Evolutionary conservation across 768 basidiomycete species (phyloP).

Genomic region (Mycena indigotica): DNA sequence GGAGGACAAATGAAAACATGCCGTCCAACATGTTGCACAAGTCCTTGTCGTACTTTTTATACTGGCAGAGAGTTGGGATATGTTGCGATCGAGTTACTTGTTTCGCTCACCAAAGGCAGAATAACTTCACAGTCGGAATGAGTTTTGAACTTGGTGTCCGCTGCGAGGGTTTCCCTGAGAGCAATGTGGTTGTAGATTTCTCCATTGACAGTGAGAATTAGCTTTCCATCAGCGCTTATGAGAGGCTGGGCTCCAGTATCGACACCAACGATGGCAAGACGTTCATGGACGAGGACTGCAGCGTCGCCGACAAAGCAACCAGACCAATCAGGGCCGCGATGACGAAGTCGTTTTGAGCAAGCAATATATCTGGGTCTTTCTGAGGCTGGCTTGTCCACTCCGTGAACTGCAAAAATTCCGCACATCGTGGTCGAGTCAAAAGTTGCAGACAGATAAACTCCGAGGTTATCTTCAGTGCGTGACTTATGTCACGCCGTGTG

Average conservation of each 20-base stretch:
- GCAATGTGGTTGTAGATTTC: constrained; percentile 98
- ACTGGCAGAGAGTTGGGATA: constrained; percentile 49
- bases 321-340: constrained; percentile 98
- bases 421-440: constrained; percentile 61
- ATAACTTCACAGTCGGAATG: constrained; percentile 99
- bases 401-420: constrained; percentile 87
- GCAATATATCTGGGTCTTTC: constrained; percentile 79
- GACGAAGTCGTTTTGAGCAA: constrained; percentile 85
- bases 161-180: constrained; percentile 67
- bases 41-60: constrained; percentile 76
- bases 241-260: constrained; percentile 97
- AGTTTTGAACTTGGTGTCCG: constrained; percentile 84
- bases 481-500: too few species aligned
- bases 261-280: constrained; percentile 96
- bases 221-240: constrained; percentile 79
- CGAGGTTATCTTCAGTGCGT: too few species aligned
- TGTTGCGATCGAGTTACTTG: neutral
- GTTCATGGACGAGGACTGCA: constrained; percentile 88
- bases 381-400: constrained; percentile 66
- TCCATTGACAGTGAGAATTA: constrained; percentile 91
- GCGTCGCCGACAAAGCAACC: constrained; percentile 88
- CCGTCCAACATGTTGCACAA: constrained; percentile 87
- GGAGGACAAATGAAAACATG: constrained; percentile 97
- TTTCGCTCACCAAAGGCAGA: constrained; percentile 73
- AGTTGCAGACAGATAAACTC: neutral